These are phyloP conservation scores for Whalleya microplaca DNA, from an alignment of 2,329 filamentous ascomycete species.

Conservation along the genomic window DNA sequence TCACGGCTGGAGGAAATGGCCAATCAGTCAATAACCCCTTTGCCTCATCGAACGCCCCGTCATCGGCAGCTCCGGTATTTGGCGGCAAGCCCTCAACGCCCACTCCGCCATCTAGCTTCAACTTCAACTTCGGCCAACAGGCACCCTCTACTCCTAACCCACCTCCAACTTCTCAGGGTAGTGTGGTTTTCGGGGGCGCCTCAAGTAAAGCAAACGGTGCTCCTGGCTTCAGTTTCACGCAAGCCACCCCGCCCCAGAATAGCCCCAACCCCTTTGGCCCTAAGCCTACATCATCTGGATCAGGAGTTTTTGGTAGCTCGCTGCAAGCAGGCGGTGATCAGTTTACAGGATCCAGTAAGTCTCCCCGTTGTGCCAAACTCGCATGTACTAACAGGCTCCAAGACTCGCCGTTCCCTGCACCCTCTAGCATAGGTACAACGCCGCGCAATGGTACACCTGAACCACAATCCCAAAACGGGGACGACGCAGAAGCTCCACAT, in stretches of 20 bases:
- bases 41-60: slow-evolving; percentile 18
- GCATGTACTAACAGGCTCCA: slow-evolving; percentile 11
- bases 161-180: slow-evolving; percentile 25
- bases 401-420: slow-evolving; percentile 52
- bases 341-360: slow-evolving; percentile 49
- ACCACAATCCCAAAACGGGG: slow-evolving; percentile 52
- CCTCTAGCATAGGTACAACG: slow-evolving; percentile 64
- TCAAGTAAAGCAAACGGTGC: slow-evolving; percentile 33
- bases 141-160: slow-evolving; percentile 30
- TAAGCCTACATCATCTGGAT: slow-evolving; percentile 32
- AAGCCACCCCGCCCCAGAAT: slow-evolving; percentile 33
- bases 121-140: slow-evolving; percentile 32
- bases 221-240: slow-evolving; percentile 44
- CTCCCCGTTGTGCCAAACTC: not conserved
- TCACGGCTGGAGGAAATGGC: slow-evolving; percentile 39
- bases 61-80: slow-evolving; percentile 29
- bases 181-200: slow-evolving; percentile 31
- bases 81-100: slow-evolving; percentile 22
- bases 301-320: slow-evolving; percentile 27
- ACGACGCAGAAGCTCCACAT: slow-evolving; percentile 58
- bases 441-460: slow-evolving; percentile 63
- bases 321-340: slow-evolving; percentile 40
- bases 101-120: slow-evolving; percentile 31
- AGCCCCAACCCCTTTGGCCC: slow-evolving; percentile 33
- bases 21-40: slow-evolving; percentile 42